Evolutionary conservation across 345 rosid genomes (phyloP).

Genomic region (Dimocarpus longan): DNA sequence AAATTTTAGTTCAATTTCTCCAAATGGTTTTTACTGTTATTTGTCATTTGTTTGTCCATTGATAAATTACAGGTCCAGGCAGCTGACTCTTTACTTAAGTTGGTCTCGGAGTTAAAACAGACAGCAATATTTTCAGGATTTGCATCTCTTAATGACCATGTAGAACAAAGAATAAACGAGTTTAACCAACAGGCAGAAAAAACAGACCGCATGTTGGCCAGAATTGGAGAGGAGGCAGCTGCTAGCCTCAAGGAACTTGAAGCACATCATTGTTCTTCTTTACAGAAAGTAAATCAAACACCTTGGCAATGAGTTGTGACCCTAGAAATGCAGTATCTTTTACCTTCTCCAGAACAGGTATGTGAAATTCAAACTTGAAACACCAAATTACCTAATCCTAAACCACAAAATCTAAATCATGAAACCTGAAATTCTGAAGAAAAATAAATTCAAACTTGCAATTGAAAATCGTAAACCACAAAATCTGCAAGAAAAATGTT

Average conservation of each 20-base stretch:
- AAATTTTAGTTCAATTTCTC: too few species aligned
- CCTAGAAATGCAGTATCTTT: neutral
- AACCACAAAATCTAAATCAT: too few species aligned
- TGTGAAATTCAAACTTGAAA: constrained; percentile 17
- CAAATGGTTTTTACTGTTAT: neutral
- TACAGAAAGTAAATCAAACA: constrained; percentile 42
- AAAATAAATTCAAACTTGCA: too few species aligned
- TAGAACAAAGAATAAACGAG: constrained; percentile 70
- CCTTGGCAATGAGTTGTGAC: constrained; percentile 14
- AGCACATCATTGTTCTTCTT: constrained; percentile 77
- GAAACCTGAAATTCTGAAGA: too few species aligned
- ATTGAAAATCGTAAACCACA: too few species aligned
- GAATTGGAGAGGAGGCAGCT: constrained; percentile 82
- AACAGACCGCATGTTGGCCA: constrained; percentile 63
- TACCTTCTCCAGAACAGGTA: constrained; percentile 9
- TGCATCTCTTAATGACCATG: constrained; percentile 89
- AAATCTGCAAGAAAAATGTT: too few species aligned
- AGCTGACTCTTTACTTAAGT: constrained; percentile 82
- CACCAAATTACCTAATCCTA: too few species aligned
- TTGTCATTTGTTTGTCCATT: neutral
- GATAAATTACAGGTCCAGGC: constrained; percentile 68
- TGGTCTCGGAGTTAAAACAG: constrained; percentile 87
- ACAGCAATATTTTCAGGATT: constrained; percentile 89
- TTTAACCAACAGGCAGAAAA: constrained; percentile 66
- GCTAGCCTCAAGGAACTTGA: constrained; percentile 87